Conservation (phyloP, 2,329 filamentous ascomycete genomes). For the Cladophialophora carrionii region DNA sequence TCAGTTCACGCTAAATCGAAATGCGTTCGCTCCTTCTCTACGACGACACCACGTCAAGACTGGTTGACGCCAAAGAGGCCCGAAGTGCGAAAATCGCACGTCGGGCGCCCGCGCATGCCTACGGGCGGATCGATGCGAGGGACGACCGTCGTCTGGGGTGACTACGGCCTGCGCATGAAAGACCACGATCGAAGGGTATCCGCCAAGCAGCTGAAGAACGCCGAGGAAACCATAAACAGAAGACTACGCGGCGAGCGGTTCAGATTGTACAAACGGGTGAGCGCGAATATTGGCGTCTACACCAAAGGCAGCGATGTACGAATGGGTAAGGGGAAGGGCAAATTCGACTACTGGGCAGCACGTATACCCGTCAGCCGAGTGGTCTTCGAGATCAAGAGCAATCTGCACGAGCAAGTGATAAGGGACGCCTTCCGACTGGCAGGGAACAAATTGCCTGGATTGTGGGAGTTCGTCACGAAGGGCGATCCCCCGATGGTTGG, state of each 20-base stretch:
- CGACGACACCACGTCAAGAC: constrained; percentile 62
- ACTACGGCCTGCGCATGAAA: constrained; percentile 90
- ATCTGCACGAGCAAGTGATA: constrained; percentile 91
- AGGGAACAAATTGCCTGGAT: constrained; percentile 85
- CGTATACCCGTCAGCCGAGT: constrained; percentile 89
- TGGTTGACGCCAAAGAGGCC: constrained; percentile 83
- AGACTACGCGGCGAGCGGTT: constrained; percentile 89
- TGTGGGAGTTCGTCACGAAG: constrained; percentile 91
- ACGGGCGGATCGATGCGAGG: constrained; percentile 90
- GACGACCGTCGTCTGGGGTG: constrained; percentile 94
- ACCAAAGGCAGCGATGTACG: constrained; percentile 93
- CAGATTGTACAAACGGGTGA: constrained; percentile 85
- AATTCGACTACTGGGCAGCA: constrained; percentile 94
- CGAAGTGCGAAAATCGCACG: constrained; percentile 83
- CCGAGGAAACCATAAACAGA: constrained; percentile 89
- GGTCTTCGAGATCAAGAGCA: constrained; percentile 87
- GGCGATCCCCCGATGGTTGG: constrained; percentile 89
- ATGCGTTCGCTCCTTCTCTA: constrained; percentile 64
- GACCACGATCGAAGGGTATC: constrained; percentile 92
- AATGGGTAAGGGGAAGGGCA: constrained; percentile 99
- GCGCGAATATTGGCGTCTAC: constrained; percentile 93
- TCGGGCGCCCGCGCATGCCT: constrained; percentile 82
- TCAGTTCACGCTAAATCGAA: constrained; percentile 54
- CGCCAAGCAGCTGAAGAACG: constrained; percentile 82
- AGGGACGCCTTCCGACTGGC: constrained; percentile 92